phyloP scores from a whole-genome alignment of 1,139 yeast species.

The Suhomyces wounanorum region DNA sequence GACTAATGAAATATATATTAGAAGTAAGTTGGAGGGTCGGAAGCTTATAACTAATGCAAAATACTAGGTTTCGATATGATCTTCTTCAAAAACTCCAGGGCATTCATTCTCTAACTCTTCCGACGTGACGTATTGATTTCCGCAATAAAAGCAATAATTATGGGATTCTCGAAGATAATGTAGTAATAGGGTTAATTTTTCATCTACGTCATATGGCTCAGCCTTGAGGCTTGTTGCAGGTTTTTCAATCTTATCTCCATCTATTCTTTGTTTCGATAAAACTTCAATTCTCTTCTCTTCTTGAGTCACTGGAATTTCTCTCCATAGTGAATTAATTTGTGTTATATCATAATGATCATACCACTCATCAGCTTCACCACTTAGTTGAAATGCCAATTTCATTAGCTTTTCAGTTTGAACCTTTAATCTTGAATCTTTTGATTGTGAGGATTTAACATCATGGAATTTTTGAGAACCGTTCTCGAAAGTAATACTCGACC shows the following conservation, averaged over 20 bases:
- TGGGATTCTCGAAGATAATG: slow-evolving; percentile 36
- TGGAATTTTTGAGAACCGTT: background rate
- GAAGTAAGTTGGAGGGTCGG: slow-evolving; percentile 18
- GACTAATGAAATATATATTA: slow-evolving; percentile 22
- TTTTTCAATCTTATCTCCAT: background rate
- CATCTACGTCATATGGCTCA: slow-evolving; percentile 4
- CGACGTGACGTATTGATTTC: slow-evolving; percentile 33
- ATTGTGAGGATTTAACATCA: background rate
- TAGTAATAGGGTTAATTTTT: slow-evolving; percentile 18
- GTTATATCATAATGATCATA: slow-evolving; percentile 11
- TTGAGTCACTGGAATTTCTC: slow-evolving; percentile 18
- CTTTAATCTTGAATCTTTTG: background rate
- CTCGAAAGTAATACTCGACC: slow-evolving; percentile 8
- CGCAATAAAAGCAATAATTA: slow-evolving; percentile 53
- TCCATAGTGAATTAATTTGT: slow-evolving; percentile 28
- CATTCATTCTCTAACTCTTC: slow-evolving; percentile 43
- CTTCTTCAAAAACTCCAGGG: slow-evolving; percentile 47
- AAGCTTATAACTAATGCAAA: slow-evolving; percentile 18
- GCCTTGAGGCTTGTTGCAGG: background rate
- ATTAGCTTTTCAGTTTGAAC: slow-evolving; percentile 17
- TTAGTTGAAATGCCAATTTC: slow-evolving; percentile 30
- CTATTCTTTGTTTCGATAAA: slow-evolving; percentile 1
- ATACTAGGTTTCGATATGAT: slow-evolving; percentile 27
- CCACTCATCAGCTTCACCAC: slow-evolving; percentile 27
- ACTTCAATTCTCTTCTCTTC: background rate